These are phyloP conservation scores for Thielaviopsis euricoi DNA, from an alignment of 2,329 filamentous ascomycete genomes.

Conservation along the genomic window DNA sequence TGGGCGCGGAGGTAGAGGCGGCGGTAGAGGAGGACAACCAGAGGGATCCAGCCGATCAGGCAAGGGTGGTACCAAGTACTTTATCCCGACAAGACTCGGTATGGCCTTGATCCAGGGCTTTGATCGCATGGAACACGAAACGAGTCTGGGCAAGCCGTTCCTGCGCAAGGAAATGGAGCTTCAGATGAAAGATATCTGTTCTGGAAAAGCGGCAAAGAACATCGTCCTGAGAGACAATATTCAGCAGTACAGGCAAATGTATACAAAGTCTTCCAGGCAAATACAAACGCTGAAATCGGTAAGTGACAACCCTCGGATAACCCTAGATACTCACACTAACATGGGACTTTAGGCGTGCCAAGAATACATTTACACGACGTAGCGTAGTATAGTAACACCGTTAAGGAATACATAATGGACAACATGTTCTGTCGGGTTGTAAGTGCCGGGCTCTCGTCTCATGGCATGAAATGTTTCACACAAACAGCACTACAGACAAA, in stretches of 20 bases:
- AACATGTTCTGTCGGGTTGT: neutral
- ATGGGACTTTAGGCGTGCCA: neutral
- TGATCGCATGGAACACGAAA: conserved; percentile 83
- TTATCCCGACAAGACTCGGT: conserved; percentile 82
- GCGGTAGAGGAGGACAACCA: conserved; percentile 22
- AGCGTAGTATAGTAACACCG: neutral
- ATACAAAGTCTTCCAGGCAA: conserved; percentile 62
- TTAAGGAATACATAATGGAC: neutral
- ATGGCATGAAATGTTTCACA: neutral
- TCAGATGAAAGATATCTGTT: conserved; percentile 93
- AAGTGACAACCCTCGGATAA: conserved; percentile 19
- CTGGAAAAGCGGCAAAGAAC: conserved; percentile 58
- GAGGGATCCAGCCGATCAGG: conserved; percentile 14
- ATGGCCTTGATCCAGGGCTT: conserved; percentile 89
- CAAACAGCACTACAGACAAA: too few relatives aligned
- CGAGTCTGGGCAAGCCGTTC: conserved; percentile 87
- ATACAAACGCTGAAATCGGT: conserved; percentile 49
- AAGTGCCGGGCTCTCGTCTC: neutral
- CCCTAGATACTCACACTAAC: neutral
- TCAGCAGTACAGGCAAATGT: conserved; percentile 73
- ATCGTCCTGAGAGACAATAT: conserved; percentile 71
- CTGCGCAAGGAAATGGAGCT: conserved; percentile 94
- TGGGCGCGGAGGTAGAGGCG: conserved; percentile 23
- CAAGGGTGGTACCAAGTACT: conserved; percentile 50
- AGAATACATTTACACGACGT: neutral